A percentile compares a stretch with the other conserved stretches of the same genome.
phyloP scores from a whole-genome alignment of 2,329 filamentous ascomycete species.

The Talaromyces sp. region DNA sequence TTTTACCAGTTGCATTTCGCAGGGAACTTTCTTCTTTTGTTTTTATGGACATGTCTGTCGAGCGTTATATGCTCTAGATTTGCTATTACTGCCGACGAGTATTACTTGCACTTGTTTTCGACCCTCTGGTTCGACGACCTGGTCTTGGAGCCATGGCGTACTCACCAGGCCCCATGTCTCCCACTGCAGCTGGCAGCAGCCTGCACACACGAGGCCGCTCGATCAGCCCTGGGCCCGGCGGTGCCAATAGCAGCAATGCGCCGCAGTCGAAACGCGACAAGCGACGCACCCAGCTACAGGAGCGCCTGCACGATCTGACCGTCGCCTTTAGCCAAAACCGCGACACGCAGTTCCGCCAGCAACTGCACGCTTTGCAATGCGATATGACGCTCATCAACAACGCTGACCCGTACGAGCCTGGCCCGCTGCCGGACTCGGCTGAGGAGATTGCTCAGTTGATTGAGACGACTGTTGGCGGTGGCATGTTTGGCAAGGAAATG shows the following conservation, averaged over 20 bases:
- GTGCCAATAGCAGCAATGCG: conserved; percentile 12
- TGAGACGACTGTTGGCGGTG: conserved; percentile 50
- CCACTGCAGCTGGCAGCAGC: conserved; percentile 18
- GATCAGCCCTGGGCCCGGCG: conserved; percentile 23
- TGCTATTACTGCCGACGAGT: background rate
- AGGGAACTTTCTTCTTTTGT: background rate
- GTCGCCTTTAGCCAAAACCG: conserved; percentile 74
- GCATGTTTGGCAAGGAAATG: conserved; percentile 65
- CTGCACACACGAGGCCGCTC: conserved; percentile 23
- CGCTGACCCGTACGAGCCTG: conserved; percentile 72
- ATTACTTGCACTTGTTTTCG: background rate
- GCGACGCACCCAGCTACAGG: conserved; percentile 74
- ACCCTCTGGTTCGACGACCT: background rate
- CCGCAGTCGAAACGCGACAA: conserved; percentile 80
- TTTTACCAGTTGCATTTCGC: background rate
- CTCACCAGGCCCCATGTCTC: conserved; percentile 33
- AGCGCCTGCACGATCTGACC: conserved; percentile 70
- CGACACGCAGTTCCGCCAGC: conserved; percentile 79
- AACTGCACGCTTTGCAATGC: conserved; percentile 85
- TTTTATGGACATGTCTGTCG: background rate
- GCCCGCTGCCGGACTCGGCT: conserved; percentile 60
- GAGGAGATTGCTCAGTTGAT: conserved; percentile 65
- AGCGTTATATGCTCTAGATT: background rate
- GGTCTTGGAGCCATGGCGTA: conserved; percentile 29
- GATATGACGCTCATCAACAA: conserved; percentile 82